Evolutionary conservation across 768 basidiomycete species (phyloP), one percentile per base, ranked within the genome.

Genomic region (Trametes gibbosa): DNA sequence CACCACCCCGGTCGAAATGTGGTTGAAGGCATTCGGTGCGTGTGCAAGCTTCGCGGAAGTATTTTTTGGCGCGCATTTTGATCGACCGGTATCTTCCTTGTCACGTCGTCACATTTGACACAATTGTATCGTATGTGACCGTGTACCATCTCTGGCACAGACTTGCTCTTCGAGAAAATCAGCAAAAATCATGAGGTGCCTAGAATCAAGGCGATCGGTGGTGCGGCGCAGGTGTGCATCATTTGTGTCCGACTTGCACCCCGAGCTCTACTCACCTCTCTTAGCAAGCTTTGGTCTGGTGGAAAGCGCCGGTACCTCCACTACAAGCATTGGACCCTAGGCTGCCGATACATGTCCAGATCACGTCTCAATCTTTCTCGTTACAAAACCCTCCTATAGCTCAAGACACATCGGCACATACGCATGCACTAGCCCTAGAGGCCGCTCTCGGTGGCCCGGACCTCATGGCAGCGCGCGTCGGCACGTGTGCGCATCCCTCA

Each of bases 1-100:
- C 69, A 92, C 89, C 39, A 92, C 91, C 7, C 91, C 92, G 1
- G 81, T 94, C 46, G 91, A 94, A 67, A 91, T 93, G 89, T 93
- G 91, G 91, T 84, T 92, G 54, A 91, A 90, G 70, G 88, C 81
- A 16, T 81, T 94, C 50, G 92, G 92, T 91, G 71, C 41, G 39
- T 34, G 56, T 62, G 63, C 25, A 39, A 62, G 47, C 62, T 67
- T 68, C 67, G 65, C 84, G 84, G 83, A 84, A 86, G 74, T 84
- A 84, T 56, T 55, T 63, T 32, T 43, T 35, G 45, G 47, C 62
- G 59, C 61, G 39, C 29, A 41, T 57, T 48, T 55, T 64, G 60
- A 63, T 64, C 58, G 61, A 49, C 46, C 35, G 25, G 35, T 51
- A 32, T 32, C 27, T 40, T 42, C 29, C 23, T 16, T 59, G 58